Evolutionary conservation across 495 filamentous ascomycete genomes (phyloP), one percentile per base, ranked within the genome.

Genomic region (Aspergillus ostianus): DNA sequence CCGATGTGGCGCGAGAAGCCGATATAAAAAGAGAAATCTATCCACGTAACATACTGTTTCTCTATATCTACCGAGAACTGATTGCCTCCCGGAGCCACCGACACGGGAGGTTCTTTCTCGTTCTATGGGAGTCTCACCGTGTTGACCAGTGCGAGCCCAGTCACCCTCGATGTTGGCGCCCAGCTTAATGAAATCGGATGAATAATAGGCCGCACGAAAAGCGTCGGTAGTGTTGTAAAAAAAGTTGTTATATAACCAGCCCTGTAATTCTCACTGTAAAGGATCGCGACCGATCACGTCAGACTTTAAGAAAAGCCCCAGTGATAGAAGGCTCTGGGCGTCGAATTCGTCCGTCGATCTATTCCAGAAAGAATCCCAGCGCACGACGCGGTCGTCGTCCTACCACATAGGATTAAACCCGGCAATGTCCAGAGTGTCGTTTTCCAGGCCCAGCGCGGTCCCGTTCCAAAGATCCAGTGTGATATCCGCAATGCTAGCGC

Each of bases 11-110:
- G 57, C 19, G 58, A 59, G 49, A 64, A 64, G 49, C 32, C 45
- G 49, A 64, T 59, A 21, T 64, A 64, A 19, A 64, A 64, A 10
- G 61, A 60, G 21, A 64, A 64, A 53, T 64, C 61, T 57, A 64
- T 64, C 61, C 61, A 64, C 9, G 53, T 41, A 6, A 64, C 61
- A 29, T 60, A 64, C 54, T 59, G 58, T 47, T 53, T 47, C 4
- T 64, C 61, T 5, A 54, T 27, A 50, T 64, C 61, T 1, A 64
- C 61, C 4, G 61, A 57, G 53, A 59, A 64, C 3, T 57, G 61
- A 44, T 57, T 47, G 8, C 61, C 61, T n/a, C 51, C 51, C 4
- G 61, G 61, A 27, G 61, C 61, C 2, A 64, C 49, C 20, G 54
- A 44, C 8, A 64, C 15, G 9, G 61, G 61, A 19, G 61, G 61